Conservation (phyloP, 202 grass and related monocot species). For the Alloteropsis angusta region DNA sequence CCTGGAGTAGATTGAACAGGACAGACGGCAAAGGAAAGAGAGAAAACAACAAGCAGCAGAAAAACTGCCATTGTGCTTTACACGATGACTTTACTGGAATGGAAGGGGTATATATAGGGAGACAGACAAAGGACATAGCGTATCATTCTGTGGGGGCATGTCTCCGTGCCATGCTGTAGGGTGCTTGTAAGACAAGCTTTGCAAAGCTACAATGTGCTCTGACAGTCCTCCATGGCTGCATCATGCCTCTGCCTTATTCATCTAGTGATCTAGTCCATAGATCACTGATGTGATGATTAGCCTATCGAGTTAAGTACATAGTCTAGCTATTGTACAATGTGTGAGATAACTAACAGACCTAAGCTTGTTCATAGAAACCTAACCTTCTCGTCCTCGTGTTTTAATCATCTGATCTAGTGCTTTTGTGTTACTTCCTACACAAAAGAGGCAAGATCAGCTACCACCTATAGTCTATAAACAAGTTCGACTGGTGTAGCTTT, state of each 20-base stretch:
- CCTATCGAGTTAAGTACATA: conserved; percentile 44
- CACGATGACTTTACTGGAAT: conserved; percentile 29
- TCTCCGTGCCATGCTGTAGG: conserved; percentile 32
- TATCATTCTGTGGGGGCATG: conserved; percentile 44
- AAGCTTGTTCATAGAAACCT: conserved; percentile 17
- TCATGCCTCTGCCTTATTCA: conserved; percentile 47
- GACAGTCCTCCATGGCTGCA: conserved; percentile 73
- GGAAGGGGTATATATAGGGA: conserved; percentile 49
- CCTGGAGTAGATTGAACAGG: conserved; percentile 29
- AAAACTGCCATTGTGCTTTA: conserved; percentile 67
- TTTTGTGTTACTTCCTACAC: conserved; percentile 27
- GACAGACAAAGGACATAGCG: conserved; percentile 36
- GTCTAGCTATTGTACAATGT: conserved; percentile 19
- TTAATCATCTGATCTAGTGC: conserved; percentile 57
- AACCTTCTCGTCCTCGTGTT: conserved; percentile 21
- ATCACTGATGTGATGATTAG: conserved; percentile 36
- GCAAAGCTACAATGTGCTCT: conserved; percentile 48
- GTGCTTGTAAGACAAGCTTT: conserved; percentile 89
- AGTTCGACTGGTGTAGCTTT: conserved; percentile 38
- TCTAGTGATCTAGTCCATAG: conserved; percentile 44
- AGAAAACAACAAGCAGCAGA: conserved; percentile 44
- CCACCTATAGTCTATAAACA: conserved; percentile 22
- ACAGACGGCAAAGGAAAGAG: conserved; percentile 41
- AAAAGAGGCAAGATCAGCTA: conserved; percentile 31
- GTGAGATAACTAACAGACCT: conserved; percentile 29